Base-by-base conservation (phyloP, 116 monocot species). In the Phalaenopsis hybrid region DNA sequence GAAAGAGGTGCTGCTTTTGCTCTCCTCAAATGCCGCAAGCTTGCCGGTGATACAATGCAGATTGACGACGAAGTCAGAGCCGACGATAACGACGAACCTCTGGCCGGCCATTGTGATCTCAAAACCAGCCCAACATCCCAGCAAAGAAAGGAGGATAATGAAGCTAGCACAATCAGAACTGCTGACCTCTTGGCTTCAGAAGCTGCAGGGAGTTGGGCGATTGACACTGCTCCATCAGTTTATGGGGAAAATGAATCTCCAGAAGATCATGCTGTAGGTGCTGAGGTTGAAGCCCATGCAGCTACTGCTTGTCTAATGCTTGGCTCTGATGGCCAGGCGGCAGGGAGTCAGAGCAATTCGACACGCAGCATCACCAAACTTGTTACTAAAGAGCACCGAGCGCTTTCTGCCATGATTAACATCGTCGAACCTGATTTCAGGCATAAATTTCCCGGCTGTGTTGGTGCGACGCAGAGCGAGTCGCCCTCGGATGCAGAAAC, bases 121-220 rank as follows among this genome's bases (percentile, higher is more conserved):
- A 67, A 57, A 69, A 17, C 44, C 58, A 80, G 79, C 73, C 65
- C 33, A 46, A 58, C 57, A 45, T 72, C 83, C 52, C 52, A 52
- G 52, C 52, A 52, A 44, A 89, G 81, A 55, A 85, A 92, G 77
- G 84, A 85, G 16, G 85, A 85, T 50, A 89, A 86, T 34, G 87
- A 87, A 55, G 41, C 70, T 10, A 77, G 84, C 43, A 74, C 80
- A 3, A 75, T 98, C 50, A 84, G 87, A 80, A 99, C 98, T 15
- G 81, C 86, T 72, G 98, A 99, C 89, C 95, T 99, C 49, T 65
- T 95, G 69, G 83, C 98, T 44, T 99, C 98, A n/a, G 98, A 99
- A 86, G 85, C 81, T 79, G 87, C 87, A 59, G 95, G 98, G 70
- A 99, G 95, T 83, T 99, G 98, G 98, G 98, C 93, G 2, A 76